These are phyloP conservation scores for Nicotiana paniculata DNA, from an alignment of 257 asterid species.

Conservation along the genomic window DNA sequence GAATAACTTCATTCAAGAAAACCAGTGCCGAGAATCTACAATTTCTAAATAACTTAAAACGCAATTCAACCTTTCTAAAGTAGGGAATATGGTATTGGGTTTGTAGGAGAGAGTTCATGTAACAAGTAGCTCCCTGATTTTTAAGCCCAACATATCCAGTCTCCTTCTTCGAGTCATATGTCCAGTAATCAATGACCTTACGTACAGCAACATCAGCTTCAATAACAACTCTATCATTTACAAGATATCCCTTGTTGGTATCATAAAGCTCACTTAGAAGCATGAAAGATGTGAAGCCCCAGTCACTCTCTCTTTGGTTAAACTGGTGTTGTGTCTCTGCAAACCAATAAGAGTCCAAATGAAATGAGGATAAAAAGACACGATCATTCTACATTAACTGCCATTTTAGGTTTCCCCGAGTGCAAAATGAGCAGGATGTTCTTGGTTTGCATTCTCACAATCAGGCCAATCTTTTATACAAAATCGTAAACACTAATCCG, in stretches of 20 bases:
- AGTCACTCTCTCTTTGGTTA: too few species aligned
- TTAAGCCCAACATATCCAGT: slow-evolving; percentile 95
- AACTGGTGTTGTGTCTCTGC: slow-evolving; percentile 36
- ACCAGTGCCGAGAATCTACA: slow-evolving; percentile 8
- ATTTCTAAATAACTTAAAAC: background rate
- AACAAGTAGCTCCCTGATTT: slow-evolving; percentile 98
- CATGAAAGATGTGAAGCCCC: too few species aligned
- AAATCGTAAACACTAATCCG: background rate
- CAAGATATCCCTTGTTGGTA: too few species aligned
- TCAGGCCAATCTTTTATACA: background rate
- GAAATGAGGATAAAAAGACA: too few species aligned
- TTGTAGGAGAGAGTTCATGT: slow-evolving; percentile 94
- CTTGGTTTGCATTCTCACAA: too few species aligned
- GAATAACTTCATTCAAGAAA: slow-evolving; percentile 10
- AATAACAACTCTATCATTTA: slow-evolving; percentile 18
- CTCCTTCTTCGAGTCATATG: slow-evolving; percentile 88
- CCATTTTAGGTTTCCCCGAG: background rate
- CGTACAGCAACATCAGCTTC: slow-evolving; percentile 97
- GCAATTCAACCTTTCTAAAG: slow-evolving; percentile 69
- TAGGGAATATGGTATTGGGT: slow-evolving; percentile 90
- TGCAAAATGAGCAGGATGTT: too few species aligned
- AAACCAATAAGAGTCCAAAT: background rate
- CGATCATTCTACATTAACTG: background rate
- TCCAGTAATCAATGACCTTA: slow-evolving; percentile 72
- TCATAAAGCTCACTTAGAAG: too few species aligned